Percentiles rank a stretch among this genome's conserved stretches.
Evolutionary conservation across 1,284 basidiomycete genomes (phyloP).

Genomic region (Sanghuangporus baumii): DNA sequence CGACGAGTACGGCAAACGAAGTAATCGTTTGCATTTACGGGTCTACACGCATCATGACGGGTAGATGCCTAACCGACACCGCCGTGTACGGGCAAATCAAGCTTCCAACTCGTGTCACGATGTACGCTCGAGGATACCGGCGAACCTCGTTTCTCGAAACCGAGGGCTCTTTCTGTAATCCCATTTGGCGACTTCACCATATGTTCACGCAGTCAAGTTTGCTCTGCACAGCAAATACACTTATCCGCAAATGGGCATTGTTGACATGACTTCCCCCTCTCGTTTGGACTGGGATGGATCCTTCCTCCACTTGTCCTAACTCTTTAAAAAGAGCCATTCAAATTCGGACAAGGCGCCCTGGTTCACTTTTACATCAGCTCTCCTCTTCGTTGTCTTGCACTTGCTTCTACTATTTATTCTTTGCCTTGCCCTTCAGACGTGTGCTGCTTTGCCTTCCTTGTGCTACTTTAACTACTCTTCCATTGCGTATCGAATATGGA

Average conservation of each 20-base stretch:
- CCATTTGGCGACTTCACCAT: constrained; percentile 7
- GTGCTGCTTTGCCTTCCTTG: constrained; percentile 3
- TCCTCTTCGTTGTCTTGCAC: neutral
- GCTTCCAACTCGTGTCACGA: neutral
- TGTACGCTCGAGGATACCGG: neutral
- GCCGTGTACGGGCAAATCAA: neutral
- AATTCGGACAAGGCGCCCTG: neutral
- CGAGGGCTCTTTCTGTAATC: neutral
- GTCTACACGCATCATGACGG: neutral
- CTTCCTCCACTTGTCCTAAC: constrained; percentile 6
- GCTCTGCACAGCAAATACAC: constrained; percentile 1
- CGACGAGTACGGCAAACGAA: neutral
- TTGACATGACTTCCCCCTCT: constrained; percentile 1
- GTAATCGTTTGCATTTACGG: neutral
- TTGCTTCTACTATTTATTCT: constrained; percentile 10
- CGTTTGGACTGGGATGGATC: neutral
- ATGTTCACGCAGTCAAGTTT: constrained; percentile 1
- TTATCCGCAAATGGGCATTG: constrained; percentile 6
- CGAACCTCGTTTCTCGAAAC: constrained; percentile 1
- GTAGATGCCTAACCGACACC: neutral
- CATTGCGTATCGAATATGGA: constrained; percentile 7
- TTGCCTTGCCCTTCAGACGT: neutral
- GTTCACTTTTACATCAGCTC: constrained; percentile 1
- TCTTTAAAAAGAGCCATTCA: constrained; percentile 3
- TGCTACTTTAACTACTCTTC: constrained; percentile 4